These are phyloP conservation scores for Claviceps humidiphila DNA, from an alignment of 2,329 filamentous ascomycete genomes.

Conservation along the genomic window DNA sequence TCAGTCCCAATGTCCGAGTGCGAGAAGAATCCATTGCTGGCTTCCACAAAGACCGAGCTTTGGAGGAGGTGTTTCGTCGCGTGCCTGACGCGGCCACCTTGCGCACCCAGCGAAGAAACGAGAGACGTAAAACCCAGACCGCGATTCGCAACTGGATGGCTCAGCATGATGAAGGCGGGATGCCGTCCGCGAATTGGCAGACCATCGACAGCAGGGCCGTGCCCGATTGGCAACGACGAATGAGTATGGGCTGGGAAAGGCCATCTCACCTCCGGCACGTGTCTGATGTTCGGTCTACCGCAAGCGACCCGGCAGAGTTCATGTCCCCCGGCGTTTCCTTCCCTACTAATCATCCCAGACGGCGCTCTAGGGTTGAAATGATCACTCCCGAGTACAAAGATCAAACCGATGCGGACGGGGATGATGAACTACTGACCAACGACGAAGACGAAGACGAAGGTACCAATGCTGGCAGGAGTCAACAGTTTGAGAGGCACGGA, in stretches of 20 bases:
- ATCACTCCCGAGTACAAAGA: slow-evolving; percentile 32
- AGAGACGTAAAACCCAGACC: slow-evolving; percentile 61
- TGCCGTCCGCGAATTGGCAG: slow-evolving; percentile 34
- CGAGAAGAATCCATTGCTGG: slow-evolving; percentile 80
- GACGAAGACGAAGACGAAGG: slow-evolving; percentile 53
- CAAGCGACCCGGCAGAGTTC: slow-evolving; percentile 52
- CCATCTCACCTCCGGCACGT: slow-evolving; percentile 34
- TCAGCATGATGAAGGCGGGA: slow-evolving; percentile 40
- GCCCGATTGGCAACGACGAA: slow-evolving; percentile 36
- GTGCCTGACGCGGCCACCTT: slow-evolving; percentile 52
- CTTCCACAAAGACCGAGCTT: slow-evolving; percentile 74
- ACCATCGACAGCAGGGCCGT: slow-evolving; percentile 31
- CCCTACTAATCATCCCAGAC: slow-evolving; percentile 11
- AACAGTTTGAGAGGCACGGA: slow-evolving; percentile 13
- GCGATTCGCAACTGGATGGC: slow-evolving; percentile 91
- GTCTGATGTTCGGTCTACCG: slow-evolving; percentile 45
- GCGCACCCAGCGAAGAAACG: slow-evolving; percentile 45
- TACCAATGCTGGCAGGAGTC: slow-evolving; percentile 26
- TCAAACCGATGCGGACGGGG: slow-evolving; percentile 73
- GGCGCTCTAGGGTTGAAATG: slow-evolving; percentile 24
- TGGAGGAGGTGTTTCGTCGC: slow-evolving; percentile 81
- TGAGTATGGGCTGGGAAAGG: slow-evolving; percentile 38
- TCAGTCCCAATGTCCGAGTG: slow-evolving; percentile 58
- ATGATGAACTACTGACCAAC: slow-evolving; percentile 78
- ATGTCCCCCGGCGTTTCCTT: slow-evolving; percentile 31